Evolutionary conservation across 257 asterid genomes (phyloP), one percentile per base, ranked within the genome.

Genomic region (Penstemon newberryi): DNA sequence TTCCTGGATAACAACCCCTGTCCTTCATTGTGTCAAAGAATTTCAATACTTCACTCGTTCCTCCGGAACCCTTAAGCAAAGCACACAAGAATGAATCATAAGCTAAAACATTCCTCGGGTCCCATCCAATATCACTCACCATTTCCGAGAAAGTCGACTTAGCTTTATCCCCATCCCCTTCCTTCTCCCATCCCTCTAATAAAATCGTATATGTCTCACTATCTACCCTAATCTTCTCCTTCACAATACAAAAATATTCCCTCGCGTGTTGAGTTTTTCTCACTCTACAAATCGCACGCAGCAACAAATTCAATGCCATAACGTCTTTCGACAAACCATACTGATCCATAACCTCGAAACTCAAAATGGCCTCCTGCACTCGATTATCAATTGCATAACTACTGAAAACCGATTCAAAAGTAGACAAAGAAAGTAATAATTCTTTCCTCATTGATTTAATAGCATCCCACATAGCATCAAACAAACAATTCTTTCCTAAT

Each of bases 391-490:
- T 36, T 37, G 72, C 87, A 75, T 86, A 88, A 71, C 82, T 88
- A 64, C 75, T 65, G 45, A 86, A 88, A 18, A 86, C 86, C 0
- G 86, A 81, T 4, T 80, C 79, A 56, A 88, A 88, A 7, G 92
- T 81, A 66, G 82, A 69, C 15, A 84, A 56, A 6, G 87, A 79
- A 6, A 88, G 76, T 73, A 86, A 56, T 44, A 64, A 60, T 58
- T 76, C 87, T 59, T 78, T 80, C 71, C 59, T 77, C 87, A 86
- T 84, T 41, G 96, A 86, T 70, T 86, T 88, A 43, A 86, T 73
- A 13, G 92, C 92, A 71, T 88, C 90, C 96, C 96, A 88, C 96
- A 88, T 86, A 56, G 96, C 89, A 74, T 88, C 90, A 78, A 84
- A 88, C 82, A 84, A 57, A 51, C 52, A 40, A 79, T 86, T 84